A percentile compares a stretch with the other conserved stretches of the same genome.
These are phyloP conservation scores for Harringtonia lauricola DNA, from an alignment of 2,329 filamentous ascomycete species.

Conservation along the genomic window DNA sequence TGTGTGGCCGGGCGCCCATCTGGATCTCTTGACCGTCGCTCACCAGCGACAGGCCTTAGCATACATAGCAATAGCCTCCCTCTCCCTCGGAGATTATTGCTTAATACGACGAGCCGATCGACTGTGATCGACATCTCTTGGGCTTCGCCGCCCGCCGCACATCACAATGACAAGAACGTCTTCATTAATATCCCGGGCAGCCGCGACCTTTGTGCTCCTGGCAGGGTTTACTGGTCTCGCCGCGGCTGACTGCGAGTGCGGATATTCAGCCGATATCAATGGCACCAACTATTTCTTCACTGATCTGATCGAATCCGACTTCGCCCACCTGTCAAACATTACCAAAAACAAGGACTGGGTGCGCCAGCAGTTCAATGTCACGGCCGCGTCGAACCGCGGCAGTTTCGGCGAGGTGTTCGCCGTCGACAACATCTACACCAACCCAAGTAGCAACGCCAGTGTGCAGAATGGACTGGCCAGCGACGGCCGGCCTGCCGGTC, in stretches of 20 bases:
- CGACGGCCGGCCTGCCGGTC: constrained; percentile 34
- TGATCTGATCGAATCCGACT: constrained; percentile 62
- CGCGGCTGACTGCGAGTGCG: constrained; percentile 55
- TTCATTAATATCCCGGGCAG: background rate
- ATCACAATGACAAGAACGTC: background rate
- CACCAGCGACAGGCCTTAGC: too few species aligned
- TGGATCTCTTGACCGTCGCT: too few species aligned
- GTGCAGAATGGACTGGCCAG: constrained; percentile 32
- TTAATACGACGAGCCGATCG: too few species aligned
- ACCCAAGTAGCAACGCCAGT: constrained; percentile 25
- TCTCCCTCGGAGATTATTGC: too few species aligned
- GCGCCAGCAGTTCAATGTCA: constrained; percentile 56
- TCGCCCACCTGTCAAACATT: constrained; percentile 42
- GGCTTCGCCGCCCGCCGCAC: background rate
- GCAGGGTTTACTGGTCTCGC: constrained; percentile 12
- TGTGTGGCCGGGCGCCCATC: too few species aligned
- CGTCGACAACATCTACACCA: constrained; percentile 41
- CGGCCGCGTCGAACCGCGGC: constrained; percentile 45
- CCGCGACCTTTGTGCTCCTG: constrained; percentile 12
- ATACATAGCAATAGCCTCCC: too few species aligned
- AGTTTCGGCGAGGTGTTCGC: constrained; percentile 54
- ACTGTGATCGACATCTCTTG: background rate
- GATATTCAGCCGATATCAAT: constrained; percentile 46
- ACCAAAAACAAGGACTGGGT: constrained; percentile 48
- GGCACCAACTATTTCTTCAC: constrained; percentile 44